Conservation (phyloP, 2,329 filamentous ascomycete genomes). For the Colletotrichum noveboracense region DNA sequence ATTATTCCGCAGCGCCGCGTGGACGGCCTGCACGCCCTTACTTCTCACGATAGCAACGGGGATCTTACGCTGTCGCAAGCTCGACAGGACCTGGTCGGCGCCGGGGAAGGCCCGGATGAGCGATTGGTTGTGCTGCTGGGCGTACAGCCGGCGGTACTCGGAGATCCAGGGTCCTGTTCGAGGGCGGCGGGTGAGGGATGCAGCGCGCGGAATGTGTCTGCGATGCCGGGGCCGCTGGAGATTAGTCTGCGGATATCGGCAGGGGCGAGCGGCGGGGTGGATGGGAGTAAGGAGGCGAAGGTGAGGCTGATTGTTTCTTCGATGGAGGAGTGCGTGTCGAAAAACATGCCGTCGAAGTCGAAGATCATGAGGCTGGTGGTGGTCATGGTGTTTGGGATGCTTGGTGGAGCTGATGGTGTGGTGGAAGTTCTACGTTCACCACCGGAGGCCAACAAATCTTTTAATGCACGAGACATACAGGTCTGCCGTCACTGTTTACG, state of each 20-base stretch:
- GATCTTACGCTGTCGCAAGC: neutral
- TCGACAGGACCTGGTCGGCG: neutral
- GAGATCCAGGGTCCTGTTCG: neutral
- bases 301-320: conserved; percentile 21
- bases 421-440: neutral
- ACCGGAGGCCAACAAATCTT: no score
- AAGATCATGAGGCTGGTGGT: conserved; percentile 14
- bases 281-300: conserved; percentile 3
- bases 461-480: neutral
- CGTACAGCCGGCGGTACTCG: neutral
- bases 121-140: neutral
- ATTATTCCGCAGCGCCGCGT: neutral
- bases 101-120: neutral
- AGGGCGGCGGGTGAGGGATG: neutral
- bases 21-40: neutral
- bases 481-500: neutral
- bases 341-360: conserved; percentile 24
- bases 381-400: neutral
- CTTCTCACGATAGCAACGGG: neutral
- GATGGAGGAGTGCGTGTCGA: conserved; percentile 22
- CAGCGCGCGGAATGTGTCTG: no score
- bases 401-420: neutral
- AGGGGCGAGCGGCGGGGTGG: neutral
- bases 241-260: no score
- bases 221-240: no score